Conservation (phyloP, 306 rosid genomes). For the Carpinus viminea region DNA sequence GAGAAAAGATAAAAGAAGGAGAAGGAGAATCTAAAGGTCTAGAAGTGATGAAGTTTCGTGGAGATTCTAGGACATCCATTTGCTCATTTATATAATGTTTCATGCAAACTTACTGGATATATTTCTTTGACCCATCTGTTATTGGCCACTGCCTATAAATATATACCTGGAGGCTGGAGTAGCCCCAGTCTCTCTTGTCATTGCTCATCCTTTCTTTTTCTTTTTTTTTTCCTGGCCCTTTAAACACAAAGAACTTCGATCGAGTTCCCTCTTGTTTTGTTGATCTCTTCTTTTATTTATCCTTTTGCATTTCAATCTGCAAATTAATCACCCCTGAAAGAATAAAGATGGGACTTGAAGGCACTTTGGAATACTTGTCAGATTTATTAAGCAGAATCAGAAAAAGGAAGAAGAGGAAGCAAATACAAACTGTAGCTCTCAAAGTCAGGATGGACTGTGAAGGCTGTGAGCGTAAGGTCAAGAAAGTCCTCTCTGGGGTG, state of each 20-base stretch:
- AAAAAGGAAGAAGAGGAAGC: conserved; percentile 70
- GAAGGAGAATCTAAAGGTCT: conserved; percentile 14
- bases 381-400: conserved; percentile 47
- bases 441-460: conserved; percentile 97
- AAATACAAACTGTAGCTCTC: conserved; percentile 73
- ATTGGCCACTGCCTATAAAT: conserved; percentile 7
- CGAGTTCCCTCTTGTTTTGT: not conserved
- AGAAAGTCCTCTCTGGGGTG: conserved; percentile 78
- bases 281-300: not conserved
- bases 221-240: not conserved
- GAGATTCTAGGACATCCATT: conserved; percentile 14
- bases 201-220: not conserved
- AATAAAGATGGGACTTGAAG: conserved; percentile 72
- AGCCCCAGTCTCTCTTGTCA: not conserved
- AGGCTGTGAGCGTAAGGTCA: conserved; percentile 87
- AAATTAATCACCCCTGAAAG: not conserved
- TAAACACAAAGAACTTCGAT: not conserved
- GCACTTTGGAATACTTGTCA: conserved; percentile 81
- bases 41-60: conserved; percentile 18
- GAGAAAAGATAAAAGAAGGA: too few species aligned
- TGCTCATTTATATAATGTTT: not conserved
- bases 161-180: not conserved
- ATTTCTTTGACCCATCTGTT: not conserved
- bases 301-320: not conserved
- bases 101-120: not conserved